Evolutionary conservation across 2,329 filamentous ascomycete species (phyloP).

Genomic region (Fusarium falciforme): DNA sequence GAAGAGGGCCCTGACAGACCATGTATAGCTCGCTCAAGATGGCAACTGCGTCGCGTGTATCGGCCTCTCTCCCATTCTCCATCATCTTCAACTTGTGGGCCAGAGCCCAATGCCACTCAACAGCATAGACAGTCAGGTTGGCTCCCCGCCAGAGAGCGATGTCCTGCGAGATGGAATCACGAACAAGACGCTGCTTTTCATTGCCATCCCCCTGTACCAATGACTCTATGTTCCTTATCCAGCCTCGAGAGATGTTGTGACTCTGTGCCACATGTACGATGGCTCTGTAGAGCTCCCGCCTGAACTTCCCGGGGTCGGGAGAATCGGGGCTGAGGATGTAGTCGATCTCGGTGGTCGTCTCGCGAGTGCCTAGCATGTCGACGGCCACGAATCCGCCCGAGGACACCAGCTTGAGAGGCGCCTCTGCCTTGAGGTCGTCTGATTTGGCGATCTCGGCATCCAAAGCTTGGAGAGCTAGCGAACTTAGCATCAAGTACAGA

Average conservation of each 20-base stretch:
- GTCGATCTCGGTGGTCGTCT: not conserved
- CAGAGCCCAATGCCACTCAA: not conserved
- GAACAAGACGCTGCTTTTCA: not conserved
- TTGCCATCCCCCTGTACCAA: not conserved
- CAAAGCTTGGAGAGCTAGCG: not conserved
- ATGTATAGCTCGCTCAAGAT: not conserved
- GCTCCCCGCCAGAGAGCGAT: not conserved
- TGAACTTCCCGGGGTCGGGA: not conserved
- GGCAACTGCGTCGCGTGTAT: not conserved
- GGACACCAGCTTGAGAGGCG: not conserved
- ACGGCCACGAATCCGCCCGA: not conserved
- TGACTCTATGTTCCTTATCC: not conserved
- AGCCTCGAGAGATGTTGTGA: not conserved
- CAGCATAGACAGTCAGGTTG: not conserved
- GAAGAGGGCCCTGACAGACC: not conserved
- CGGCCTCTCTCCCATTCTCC: not conserved
- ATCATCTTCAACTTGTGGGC: not conserved
- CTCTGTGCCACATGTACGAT: not conserved
- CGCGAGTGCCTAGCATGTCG: not conserved
- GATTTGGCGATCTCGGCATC: not conserved
- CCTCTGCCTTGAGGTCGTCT: not conserved
- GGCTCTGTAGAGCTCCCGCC: not conserved
- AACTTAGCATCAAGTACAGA: not conserved
- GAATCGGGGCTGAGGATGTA: not conserved
- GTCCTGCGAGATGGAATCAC: not conserved